Percentiles rank a stretch among this genome's conserved stretches.
These are phyloP conservation scores for Triticum dicoccoides DNA, from an alignment of 176 grass and related monocot genomes.

Conservation along the genomic window DNA sequence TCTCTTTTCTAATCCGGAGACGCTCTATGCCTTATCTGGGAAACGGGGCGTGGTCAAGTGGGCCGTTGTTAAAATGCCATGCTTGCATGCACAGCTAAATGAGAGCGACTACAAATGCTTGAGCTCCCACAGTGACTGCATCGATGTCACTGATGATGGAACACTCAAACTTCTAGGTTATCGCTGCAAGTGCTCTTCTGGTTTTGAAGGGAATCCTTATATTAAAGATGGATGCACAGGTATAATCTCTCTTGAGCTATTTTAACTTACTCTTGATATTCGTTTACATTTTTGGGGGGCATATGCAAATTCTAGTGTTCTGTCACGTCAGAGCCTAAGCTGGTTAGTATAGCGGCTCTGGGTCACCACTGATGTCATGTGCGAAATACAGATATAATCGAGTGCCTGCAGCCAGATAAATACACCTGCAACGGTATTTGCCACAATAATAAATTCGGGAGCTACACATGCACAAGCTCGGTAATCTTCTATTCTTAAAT, in stretches of 20 bases:
- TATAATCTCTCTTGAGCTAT: too few species aligned
- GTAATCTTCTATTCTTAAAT: neutral
- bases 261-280: too few species aligned
- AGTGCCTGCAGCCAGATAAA: slow-evolving; percentile 17
- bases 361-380: neutral
- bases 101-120: too few species aligned
- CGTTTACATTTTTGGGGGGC: too few species aligned
- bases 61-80: neutral
- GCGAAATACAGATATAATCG: slow-evolving; percentile 1
- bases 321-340: neutral
- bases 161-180: too few species aligned
- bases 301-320: too few species aligned
- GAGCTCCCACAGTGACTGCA: too few species aligned
- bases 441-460: neutral
- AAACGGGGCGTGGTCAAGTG: neutral
- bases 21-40: neutral
- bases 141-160: too few species aligned
- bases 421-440: slow-evolving; percentile 18
- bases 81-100: too few species aligned
- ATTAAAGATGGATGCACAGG: too few species aligned
- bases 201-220: too few species aligned
- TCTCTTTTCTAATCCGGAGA: neutral
- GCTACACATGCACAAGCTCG: neutral
- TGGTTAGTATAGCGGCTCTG: neutral
- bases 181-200: too few species aligned